Evolutionary conservation across 2,329 filamentous ascomycete genomes (phyloP), one percentile per base, ranked within the genome.

Genomic region (Fusarium paranaense): DNA sequence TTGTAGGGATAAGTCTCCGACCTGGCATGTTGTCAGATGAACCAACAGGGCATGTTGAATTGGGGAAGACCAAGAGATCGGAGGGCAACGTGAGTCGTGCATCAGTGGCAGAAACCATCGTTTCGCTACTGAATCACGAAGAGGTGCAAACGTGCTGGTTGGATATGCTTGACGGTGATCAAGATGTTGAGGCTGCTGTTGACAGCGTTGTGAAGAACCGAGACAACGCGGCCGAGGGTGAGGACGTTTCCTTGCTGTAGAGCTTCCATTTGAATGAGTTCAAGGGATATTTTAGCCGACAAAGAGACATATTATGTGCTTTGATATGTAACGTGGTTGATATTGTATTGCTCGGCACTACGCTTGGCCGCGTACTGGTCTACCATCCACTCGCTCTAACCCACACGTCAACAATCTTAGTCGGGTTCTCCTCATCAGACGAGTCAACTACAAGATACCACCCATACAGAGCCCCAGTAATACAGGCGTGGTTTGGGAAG

Each of bases 401-500:
- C 90, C 90, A 92, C 14, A 92, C 85, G 82, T 92, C 91, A 16
- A 89, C 82, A 30, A 86, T 82, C 5, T 83, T 76, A 7, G 81
- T 79, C 1, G 85, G 86, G 76, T 90, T 86, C 9, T 68, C 33
- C 8, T n/a, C 47, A 3, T 20, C 40, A 2, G 56, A 40, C 0
- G 27, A 92, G 84, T 71, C 92, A 8, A 81, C 77, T 0, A 82
- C 82, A 7, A 91, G 80, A 80, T 92, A 92, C 87, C 88, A 92
- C 0, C 87, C 89, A 78, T 90, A 91, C 59, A 87, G 83, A 1
- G 88, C 88, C 0, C 89, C 88, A 0, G 90, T 87, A 45, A 92
- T 87, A 75, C 91, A 93, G 5, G 91, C 89, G 81, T 93, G 90
- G 67, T 92, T 92, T 0, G 90, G 90, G 81, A 88, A 91, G 0